Evolutionary conservation across 78 protist species (phyloP).

Genomic region (Emiliania huxleyi): DNA sequence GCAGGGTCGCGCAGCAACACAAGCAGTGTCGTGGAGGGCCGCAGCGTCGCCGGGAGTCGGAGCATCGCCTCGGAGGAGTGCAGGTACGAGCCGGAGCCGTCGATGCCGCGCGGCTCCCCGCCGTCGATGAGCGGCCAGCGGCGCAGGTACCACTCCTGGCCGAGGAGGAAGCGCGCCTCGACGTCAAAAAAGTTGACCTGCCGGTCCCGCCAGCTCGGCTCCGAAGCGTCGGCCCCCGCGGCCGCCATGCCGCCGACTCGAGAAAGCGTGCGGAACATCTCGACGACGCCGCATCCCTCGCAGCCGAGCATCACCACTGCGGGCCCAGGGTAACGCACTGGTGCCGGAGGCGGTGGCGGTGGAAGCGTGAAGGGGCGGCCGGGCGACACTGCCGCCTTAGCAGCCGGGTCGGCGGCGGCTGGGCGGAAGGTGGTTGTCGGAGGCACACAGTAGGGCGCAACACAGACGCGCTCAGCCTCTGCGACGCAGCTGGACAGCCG

Average conservation of each 20-base stretch:
- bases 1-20: background rate
- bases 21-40: background rate
- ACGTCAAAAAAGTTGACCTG: background rate
- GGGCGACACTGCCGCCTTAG: background rate
- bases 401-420: background rate
- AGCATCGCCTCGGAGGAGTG: background rate
- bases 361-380: too few species aligned
- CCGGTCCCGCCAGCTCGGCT: background rate
- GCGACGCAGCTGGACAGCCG: background rate
- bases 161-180: background rate
- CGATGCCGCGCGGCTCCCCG: background rate
- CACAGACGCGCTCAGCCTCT: background rate
- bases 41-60: background rate
- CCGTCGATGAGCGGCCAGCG: background rate
- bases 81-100: background rate
- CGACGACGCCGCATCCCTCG: slow-evolving; percentile 4
- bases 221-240: background rate
- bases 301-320: background rate
- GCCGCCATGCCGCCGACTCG: too few species aligned
- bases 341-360: background rate
- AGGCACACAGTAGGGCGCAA: background rate
- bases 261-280: too few species aligned
- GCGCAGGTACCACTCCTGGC: background rate
- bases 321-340: background rate
- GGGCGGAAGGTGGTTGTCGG: background rate